Conservation (phyloP, 148 eudicot genomes). For the Chenopodium formosanum region DNA sequence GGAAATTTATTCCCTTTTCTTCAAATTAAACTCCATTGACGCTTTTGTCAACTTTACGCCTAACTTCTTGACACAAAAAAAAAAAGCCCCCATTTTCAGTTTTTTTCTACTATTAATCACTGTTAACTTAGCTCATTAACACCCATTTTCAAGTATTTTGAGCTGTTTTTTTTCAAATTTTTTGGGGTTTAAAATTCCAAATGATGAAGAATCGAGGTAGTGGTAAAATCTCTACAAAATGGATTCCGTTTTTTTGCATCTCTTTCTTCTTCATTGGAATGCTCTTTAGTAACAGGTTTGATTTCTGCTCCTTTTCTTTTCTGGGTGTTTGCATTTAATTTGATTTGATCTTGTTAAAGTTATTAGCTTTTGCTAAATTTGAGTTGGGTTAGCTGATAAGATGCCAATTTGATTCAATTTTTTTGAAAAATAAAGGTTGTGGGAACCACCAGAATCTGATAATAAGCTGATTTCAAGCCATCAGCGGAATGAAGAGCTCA, state of each 20-base stretch:
- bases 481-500: slow-evolving; percentile 64
- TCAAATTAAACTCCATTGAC: neutral
- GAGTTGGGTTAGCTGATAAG: neutral
- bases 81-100: neutral
- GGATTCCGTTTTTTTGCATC: slow-evolving; percentile 66
- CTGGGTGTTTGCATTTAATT: slow-evolving; percentile 8
- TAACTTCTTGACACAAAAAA: neutral
- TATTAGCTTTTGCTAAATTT: slow-evolving; percentile 6
- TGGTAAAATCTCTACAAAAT: slow-evolving; percentile 58
- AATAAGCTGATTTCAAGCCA: slow-evolving; percentile 52
- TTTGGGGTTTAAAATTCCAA: neutral
- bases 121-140: neutral
- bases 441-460: slow-evolving; percentile 67
- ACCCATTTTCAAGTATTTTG: too few species aligned
- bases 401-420: slow-evolving; percentile 19
- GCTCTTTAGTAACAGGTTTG: slow-evolving; percentile 75
- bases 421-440: slow-evolving; percentile 37
- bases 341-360: slow-evolving; percentile 6
- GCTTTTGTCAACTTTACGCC: neutral
- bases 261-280: slow-evolving; percentile 74
- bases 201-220: slow-evolving; percentile 57
- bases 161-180: neutral
- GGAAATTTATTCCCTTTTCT: neutral
- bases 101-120: too few species aligned
- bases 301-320: slow-evolving; percentile 7